Base-by-base conservation (phyloP, 768 basidiomycete species). In the Tulasnella sp. region DNA sequence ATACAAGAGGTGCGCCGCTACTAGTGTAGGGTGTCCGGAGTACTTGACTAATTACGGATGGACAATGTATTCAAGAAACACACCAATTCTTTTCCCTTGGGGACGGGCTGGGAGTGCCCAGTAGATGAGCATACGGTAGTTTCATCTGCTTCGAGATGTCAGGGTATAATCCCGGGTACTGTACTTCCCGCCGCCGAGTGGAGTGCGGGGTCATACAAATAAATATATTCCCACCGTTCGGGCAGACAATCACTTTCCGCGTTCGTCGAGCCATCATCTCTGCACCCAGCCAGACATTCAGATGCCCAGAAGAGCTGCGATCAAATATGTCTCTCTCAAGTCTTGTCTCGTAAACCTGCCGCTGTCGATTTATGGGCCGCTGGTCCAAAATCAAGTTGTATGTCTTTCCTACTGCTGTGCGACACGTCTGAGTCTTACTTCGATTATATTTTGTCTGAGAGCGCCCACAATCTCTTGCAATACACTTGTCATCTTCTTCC, bases 261-360 rank as follows among this genome's bases (percentile, higher is more conserved):
- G n/a, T 28, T 31, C 60, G 31, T 31, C 60, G 60, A 64, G 60
- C n/a, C 14, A 28, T 31, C 60, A 64, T 64, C 60, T 64, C 60
- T 64, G 8, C 60, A 24, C n/a, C 11, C 12, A 28, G 24, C 60
- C 12, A n/a, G 60, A 64, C n/a, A 64, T 24, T 72, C 41, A 24
- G 28, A 87, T 87, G 86, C 83, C 84, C 5, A 83, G 94, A 83
- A 89, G 90, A 86, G 96, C 94, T 20, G 91, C 89, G 60, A 88
- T 97, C 76, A 93, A 94, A 83, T 95, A 91, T 83, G 90, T 92
- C 22, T 94, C 97, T 0, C 89, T 98, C 37, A 90, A 91, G 74
- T 96, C 95, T 0, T 98, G 96, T 5, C 90, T 99, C 31, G 93
- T 97, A 18, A 98, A 99, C 84, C 89, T 99, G 3, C 98, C 98